Evolutionary conservation across 2,329 filamentous ascomycete species (phyloP).

Genomic region (Coniochaeta prunicola): DNA sequence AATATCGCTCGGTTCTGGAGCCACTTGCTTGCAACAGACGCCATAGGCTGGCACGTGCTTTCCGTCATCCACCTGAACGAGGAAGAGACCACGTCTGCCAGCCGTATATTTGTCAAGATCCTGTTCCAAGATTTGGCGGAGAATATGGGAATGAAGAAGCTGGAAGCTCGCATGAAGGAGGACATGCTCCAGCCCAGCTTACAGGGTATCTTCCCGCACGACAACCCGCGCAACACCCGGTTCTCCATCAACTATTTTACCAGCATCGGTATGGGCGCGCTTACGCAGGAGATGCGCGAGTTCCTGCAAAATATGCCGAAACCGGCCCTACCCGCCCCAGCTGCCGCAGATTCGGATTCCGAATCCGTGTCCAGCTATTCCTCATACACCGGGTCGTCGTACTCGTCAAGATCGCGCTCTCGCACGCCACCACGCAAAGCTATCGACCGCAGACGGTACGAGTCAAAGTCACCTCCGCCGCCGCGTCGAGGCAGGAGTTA

Average conservation of each 20-base stretch:
- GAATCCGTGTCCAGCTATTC: conserved; percentile 75
- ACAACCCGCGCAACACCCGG: conserved; percentile 82
- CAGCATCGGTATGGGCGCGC: conserved; percentile 87
- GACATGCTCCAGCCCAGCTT: conserved; percentile 72
- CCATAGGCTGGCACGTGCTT: conserved; percentile 86
- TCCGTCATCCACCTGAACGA: conserved; percentile 85
- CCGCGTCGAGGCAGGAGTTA: conserved; percentile 3
- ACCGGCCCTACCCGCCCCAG: conserved; percentile 64
- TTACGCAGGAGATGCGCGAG: conserved; percentile 94
- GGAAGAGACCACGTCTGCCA: conserved; percentile 93
- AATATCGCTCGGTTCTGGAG: conserved; percentile 96
- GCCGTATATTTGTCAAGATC: conserved; percentile 98
- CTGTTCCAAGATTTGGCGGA: conserved; percentile 88
- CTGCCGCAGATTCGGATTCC: conserved; percentile 53
- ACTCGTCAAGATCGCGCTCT: conserved; percentile 44
- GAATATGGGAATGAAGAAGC: conserved; percentile 73
- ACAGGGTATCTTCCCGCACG: conserved; percentile 80
- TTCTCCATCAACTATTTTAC: conserved; percentile 99
- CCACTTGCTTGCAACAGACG: conserved; percentile 80
- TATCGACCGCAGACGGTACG: conserved; percentile 26
- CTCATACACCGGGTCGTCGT: conserved; percentile 60
- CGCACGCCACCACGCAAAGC: conserved; percentile 28
- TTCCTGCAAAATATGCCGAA: conserved; percentile 85
- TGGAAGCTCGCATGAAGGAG: conserved; percentile 71
- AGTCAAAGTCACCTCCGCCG: conserved; percentile 21